Evolutionary conservation across 2,329 filamentous ascomycete genomes (phyloP), one percentile per base, ranked within the genome.

Genomic region (Nectriaceae sp.): DNA sequence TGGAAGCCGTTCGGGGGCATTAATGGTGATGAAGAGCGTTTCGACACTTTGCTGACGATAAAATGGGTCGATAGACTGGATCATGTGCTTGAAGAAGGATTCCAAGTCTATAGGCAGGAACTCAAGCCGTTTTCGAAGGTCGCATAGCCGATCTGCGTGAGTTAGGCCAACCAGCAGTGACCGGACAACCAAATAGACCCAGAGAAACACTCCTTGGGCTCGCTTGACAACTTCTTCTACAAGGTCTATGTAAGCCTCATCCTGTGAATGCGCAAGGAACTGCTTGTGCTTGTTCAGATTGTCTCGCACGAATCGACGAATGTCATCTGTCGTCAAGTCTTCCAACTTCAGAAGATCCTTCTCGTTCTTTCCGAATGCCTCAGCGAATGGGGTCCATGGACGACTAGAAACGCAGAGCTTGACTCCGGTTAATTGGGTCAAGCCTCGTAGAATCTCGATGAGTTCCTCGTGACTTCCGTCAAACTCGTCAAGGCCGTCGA

Each of bases 141-240:
- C 15, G 26, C 26, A 15, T 15, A 31, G 8, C 15, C 10, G 8
- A 15, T 40, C 39, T 4, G 11, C n/a, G 39, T n/a, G 10, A 4
- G 19, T 40, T 11, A 40, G 19, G 8, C 39, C 39, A 3, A 22
- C 19, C 5, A 40, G 39, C 16, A 40, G 39, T 5, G 21, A 19
- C 10, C 39, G 19, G 6, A 40, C 39, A 4, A 40, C 39, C 4
- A 40, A 21, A 24, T 13, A 40, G 3, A 40, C 39, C 39, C 39
- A 40, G 3, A 40, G 39, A 24, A 40, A 40, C 11, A 40, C 39
- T 5, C 39, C 39, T 24, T 40, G 11, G 39, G 39, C 39, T 26
- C 16, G 8, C 5, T 15, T 4, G 21, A 22, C 11, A 5, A 40
- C 39, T 15, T 40, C 39, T 4, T 40, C 21, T 4, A 24, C 21